A percentile compares a stretch with the other conserved stretches of the same genome.
Conservation (phyloP, 192 early-diverging fungal genomes). For the Backusella circina region DNA sequence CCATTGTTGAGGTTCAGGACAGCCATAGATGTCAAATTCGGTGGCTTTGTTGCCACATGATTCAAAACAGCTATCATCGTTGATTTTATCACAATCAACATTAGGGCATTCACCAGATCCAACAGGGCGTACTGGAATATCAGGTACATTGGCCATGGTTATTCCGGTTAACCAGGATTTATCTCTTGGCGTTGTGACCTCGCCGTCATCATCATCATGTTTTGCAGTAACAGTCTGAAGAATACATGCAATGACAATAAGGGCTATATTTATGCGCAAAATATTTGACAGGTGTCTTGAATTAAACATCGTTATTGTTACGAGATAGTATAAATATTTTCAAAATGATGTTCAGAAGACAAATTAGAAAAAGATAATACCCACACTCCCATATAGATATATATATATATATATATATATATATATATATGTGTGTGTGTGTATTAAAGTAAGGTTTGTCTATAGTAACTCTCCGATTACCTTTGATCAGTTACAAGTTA, state of each 20-base stretch:
- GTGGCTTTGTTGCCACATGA: constrained; percentile 25
- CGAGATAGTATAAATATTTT: not conserved
- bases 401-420: not conserved
- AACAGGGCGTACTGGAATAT: constrained; percentile 15
- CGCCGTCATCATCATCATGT: not conserved
- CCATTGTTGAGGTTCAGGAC: constrained; percentile 18
- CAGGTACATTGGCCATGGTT: not conserved
- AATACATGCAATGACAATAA: not conserved
- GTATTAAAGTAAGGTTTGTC: not conserved
- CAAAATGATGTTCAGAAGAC: not conserved
- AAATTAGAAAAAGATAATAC: not conserved
- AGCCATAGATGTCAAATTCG: constrained; percentile 25
- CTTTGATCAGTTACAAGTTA: not conserved
- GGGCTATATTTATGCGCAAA: not conserved
- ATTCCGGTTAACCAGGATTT: not conserved
- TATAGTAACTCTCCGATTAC: not conserved
- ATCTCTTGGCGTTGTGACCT: not conserved
- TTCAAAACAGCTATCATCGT: constrained; percentile 32
- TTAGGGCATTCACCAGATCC: constrained; percentile 26
- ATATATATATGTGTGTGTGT: not conserved
- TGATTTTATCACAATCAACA: constrained; percentile 17
- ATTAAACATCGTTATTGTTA: not conserved
- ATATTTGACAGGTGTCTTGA: not conserved
- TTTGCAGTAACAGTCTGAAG: not conserved
- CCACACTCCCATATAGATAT: not conserved